Conservation (phyloP, 106 monocot species). For the Narthecium ossifragum region DNA sequence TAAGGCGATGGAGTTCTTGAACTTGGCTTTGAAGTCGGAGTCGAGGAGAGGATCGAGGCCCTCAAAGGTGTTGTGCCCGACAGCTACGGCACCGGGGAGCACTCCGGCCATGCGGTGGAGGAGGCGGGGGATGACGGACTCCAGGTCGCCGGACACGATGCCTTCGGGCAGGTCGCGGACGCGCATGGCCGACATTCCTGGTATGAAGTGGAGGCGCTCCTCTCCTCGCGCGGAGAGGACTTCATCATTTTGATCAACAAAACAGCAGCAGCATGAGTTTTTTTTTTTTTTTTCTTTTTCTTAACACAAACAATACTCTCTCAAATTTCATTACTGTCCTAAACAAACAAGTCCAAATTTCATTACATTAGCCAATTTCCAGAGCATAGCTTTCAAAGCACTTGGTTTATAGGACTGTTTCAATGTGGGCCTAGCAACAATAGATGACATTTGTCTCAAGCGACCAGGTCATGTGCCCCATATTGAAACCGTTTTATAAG, state of each 20-base stretch:
- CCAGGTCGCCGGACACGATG: constrained; percentile 27
- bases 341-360: not conserved
- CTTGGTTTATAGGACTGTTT: too few species aligned
- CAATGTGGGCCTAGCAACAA: not conserved
- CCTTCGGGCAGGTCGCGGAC: constrained; percentile 55
- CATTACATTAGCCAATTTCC: not conserved
- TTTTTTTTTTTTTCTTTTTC: not conserved
- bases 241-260: not conserved
- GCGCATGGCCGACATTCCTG: constrained; percentile 40
- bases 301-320: not conserved
- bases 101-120: constrained; percentile 36
- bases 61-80: constrained; percentile 46
- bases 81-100: constrained; percentile 28
- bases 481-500: too few species aligned
- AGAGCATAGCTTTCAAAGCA: too few species aligned
- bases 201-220: constrained; percentile 30
- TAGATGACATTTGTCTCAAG: too few species aligned
- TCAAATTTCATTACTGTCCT: not conserved
- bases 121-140: constrained; percentile 24
- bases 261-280: not conserved
- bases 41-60: constrained; percentile 28
- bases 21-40: constrained; percentile 13
- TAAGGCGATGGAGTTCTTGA: constrained; percentile 26
- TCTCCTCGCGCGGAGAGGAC: constrained; percentile 5
- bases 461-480: too few species aligned